A percentile compares a stretch with the other conserved stretches of the same genome.
These are phyloP conservation scores for Obba rivulosa DNA, from an alignment of 768 basidiomycete genomes.

Conservation along the genomic window DNA sequence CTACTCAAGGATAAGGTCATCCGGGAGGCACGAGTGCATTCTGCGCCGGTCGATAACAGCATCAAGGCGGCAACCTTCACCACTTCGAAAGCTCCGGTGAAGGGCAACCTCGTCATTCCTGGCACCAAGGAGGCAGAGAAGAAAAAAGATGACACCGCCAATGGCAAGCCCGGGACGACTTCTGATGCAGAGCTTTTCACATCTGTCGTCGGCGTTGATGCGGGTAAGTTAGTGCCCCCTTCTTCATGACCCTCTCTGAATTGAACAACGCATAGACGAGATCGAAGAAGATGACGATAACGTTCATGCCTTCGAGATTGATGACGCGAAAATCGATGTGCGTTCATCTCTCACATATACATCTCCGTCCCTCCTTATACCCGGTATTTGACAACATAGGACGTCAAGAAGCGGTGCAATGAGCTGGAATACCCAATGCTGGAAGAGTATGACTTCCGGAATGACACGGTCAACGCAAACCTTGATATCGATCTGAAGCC, in stretches of 20 bases:
- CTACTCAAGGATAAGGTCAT: slow-evolving; percentile 85
- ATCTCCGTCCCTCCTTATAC: neutral
- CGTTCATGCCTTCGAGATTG: slow-evolving; percentile 95
- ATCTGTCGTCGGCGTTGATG: slow-evolving; percentile 92
- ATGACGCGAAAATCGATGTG: slow-evolving; percentile 90
- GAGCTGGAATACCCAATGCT: slow-evolving; percentile 97
- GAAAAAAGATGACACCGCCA: slow-evolving; percentile 55
- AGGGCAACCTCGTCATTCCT: slow-evolving; percentile 80
- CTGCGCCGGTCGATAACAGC: slow-evolving; percentile 64
- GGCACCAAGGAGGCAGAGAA: slow-evolving; percentile 75
- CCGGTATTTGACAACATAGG: slow-evolving; percentile 39
- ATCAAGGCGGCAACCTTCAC: slow-evolving; percentile 75
- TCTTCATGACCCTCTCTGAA: neutral
- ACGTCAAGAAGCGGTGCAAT: slow-evolving; percentile 94
- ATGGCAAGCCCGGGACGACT: slow-evolving; percentile 27
- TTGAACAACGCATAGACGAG: slow-evolving; percentile 56
- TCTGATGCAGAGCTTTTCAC: slow-evolving; percentile 83
- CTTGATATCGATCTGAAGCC: slow-evolving; percentile 98
- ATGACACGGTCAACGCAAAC: slow-evolving; percentile 94
- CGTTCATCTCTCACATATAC: slow-evolving; percentile 13
- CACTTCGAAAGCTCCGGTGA: slow-evolving; percentile 74
- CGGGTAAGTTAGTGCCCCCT: slow-evolving; percentile 43
- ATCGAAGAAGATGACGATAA: slow-evolving; percentile 97
- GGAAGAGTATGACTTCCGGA: slow-evolving; percentile 98
- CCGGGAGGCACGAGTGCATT: slow-evolving; percentile 74